Evolutionary conservation across 176 grass and related monocot genomes (phyloP), one percentile per base, ranked within the genome.

Genomic region (Calamus simplicifolius): DNA sequence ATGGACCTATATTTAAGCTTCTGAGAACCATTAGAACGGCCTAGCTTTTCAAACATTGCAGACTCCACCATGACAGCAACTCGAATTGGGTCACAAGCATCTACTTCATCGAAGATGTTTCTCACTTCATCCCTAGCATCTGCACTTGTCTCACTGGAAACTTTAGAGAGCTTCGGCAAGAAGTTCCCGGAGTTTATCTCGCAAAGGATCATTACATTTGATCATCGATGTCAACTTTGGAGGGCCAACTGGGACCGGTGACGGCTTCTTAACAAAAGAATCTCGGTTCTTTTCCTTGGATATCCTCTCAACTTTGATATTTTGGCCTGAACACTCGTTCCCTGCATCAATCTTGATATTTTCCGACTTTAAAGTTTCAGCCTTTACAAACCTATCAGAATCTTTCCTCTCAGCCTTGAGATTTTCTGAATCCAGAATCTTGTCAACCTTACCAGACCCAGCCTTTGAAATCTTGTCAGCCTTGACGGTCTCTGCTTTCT

Each of bases 1-100:
- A 95, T 85, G 25, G 89, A 95, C 31, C 89, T 79, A 58, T 95
- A 95, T 48, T 95, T 95, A 29, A 56, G 49, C 78, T 95, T 95
- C 3, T 95, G 81, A 58, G 75, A 2, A 31, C 89, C 89, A 15
- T 71, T 95, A 2, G 85, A 79, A 62, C 60, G 54, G 15, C 89
- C 85, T n/a, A 95, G 54, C 56, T n/a, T 95, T 70, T 84, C 81
- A 59, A 88, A 95, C 56, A 95, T 13, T 5, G 67, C 67, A 0
- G 89, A 95, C 51, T 95, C 85, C 16, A 84, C 63, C 23, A 68
- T 95, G 25, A 89, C 89, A 4, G 89, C 78, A 70, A 88, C 78
- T 68, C 89, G 82, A 27, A 85, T 81, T 28, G 83, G 84, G 52
- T 94, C 89, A 1, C 77, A 79, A 61, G 74, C 73, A n/a, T 94